Conservation (phyloP, 2,329 filamentous ascomycete genomes). For the Metarhizium brunneum region DNA sequence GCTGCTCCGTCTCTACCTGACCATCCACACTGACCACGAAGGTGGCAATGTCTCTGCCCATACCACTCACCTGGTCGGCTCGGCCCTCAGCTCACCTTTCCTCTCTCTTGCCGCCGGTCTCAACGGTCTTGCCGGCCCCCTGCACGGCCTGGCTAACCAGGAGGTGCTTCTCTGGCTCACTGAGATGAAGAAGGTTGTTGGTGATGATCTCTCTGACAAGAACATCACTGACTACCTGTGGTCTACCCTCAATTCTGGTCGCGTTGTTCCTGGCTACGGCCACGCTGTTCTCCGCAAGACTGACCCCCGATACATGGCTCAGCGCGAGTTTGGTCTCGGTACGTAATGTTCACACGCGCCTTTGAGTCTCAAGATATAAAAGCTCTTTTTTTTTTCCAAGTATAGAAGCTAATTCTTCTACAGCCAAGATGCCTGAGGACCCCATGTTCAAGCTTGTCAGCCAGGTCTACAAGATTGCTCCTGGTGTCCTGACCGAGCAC, state of each 20-base stretch:
- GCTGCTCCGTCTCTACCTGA: constrained; percentile 97
- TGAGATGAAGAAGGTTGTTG: constrained; percentile 95
- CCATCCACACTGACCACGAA: constrained; percentile 99
- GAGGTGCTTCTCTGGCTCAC: constrained; percentile 98
- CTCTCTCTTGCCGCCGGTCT: constrained; percentile 93
- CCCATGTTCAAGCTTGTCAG: constrained; percentile 99
- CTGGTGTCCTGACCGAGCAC: constrained; percentile 95
- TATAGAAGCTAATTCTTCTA: constrained; percentile 17
- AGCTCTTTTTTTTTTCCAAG: not conserved
- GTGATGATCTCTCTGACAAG: constrained; percentile 91
- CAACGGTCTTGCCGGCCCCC: constrained; percentile 94
- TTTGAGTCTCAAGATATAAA: not conserved
- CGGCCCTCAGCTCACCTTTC: constrained; percentile 93
- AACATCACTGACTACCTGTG: constrained; percentile 98
- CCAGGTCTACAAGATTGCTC: constrained; percentile 99
- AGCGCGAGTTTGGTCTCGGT: constrained; percentile 87
- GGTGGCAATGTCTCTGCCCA: constrained; percentile 98
- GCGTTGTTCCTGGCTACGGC: constrained; percentile 95
- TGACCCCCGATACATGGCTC: constrained; percentile 95
- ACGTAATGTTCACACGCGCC: constrained; percentile 10
- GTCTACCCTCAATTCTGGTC: constrained; percentile 90
- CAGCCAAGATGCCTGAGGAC: constrained; percentile 83
- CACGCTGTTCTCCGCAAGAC: constrained; percentile 99
- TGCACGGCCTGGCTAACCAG: constrained; percentile 99
- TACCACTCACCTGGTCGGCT: constrained; percentile 96